These are phyloP conservation scores for Colletotrichum magnum DNA, from an alignment of 2,329 filamentous ascomycete genomes.

Conservation along the genomic window DNA sequence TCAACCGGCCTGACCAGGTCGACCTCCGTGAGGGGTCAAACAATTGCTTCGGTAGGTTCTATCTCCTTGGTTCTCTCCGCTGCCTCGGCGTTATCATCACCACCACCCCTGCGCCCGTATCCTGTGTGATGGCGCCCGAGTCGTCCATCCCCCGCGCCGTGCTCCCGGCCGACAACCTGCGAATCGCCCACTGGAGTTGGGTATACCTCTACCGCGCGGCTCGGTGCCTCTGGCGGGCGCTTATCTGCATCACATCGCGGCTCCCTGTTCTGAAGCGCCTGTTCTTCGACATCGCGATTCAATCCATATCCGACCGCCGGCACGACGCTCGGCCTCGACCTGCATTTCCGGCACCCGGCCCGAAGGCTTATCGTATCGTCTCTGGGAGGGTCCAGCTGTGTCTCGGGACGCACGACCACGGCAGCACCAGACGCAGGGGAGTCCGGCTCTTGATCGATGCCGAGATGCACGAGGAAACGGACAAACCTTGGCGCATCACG, in stretches of 20 bases:
- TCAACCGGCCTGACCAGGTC: slow-evolving; percentile 39
- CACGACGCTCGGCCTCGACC: not conserved
- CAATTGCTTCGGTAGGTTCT: slow-evolving; percentile 32
- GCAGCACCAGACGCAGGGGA: not conserved
- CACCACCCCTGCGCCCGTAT: not conserved
- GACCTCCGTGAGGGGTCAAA: slow-evolving; percentile 21
- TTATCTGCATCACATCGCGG: not conserved
- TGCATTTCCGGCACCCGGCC: not conserved
- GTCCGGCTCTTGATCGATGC: slow-evolving; percentile 27
- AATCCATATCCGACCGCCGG: not conserved
- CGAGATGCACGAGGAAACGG: slow-evolving; percentile 6
- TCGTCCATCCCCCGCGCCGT: not conserved
- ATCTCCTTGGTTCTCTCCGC: not conserved
- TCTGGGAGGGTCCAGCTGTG: slow-evolving; percentile 29
- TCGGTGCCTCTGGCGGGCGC: slow-evolving; percentile 13
- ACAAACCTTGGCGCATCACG: slow-evolving; percentile 7
- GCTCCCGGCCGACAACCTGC: slow-evolving; percentile 6
- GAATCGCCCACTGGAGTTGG: slow-evolving; percentile 18
- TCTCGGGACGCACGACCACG: slow-evolving; percentile 12
- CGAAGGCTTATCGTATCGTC: slow-evolving; percentile 19
- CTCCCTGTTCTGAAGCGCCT: not conserved
- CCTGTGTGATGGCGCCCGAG: slow-evolving; percentile 21
- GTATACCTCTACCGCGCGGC: slow-evolving; percentile 10
- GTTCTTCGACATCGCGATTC: slow-evolving; percentile 18
- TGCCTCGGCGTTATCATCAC: not conserved